Evolutionary conservation across 2,329 filamentous ascomycete genomes (phyloP), one percentile per base, ranked within the genome.

Genomic region (Ceratocystis colombiana): DNA sequence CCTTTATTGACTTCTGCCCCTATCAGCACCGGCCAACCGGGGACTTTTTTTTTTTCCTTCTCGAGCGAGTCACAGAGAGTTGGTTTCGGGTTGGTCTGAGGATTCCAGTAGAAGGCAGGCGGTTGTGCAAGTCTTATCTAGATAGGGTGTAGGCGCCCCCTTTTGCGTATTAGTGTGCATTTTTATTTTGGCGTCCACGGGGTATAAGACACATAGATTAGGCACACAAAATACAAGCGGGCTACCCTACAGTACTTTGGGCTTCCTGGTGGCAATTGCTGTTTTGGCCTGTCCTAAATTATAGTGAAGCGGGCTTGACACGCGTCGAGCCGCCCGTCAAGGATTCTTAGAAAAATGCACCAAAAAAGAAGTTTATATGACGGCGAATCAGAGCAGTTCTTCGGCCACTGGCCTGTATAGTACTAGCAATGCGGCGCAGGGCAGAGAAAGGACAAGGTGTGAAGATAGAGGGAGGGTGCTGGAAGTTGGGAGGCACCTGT

Each of bases 391-490:
- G 46, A 50, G 48, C 48, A 10, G 22, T 41, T 41, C 12, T 41
- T 15, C 3, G 10, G 37, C 37, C 37, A 41, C 37, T 41, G 37
- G 37, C 10, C 37, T 41, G 37, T 5, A 4, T 41, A 41, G 37
- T 15, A 41, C 4, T 15, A 41, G 37, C 37, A 41, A 41, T 41
- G 37, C 37, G 20, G 48, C n/a, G 48, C 17, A 53, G 48, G 17
- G 48, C 10, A 53, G 48, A 53, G 48, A 53, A 53, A 28, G 48
- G 48, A 53, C 48, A 53, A 53, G 25, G 15, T 53, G 22, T 28
- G 48, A 22, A 53, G 8, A 28, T 28, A 15, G 37, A 41, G 10
- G 3, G 22, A 10, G 20, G 20, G 12, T 25, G 8, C 5, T 53
- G 48, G 22, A 53, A 53, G 48, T 22, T 53, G 22, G 12, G 37